These are phyloP conservation scores for Cylindrotheca fusiformis DNA, from an alignment of 108 stramenopile species.

Conservation along the genomic window DNA sequence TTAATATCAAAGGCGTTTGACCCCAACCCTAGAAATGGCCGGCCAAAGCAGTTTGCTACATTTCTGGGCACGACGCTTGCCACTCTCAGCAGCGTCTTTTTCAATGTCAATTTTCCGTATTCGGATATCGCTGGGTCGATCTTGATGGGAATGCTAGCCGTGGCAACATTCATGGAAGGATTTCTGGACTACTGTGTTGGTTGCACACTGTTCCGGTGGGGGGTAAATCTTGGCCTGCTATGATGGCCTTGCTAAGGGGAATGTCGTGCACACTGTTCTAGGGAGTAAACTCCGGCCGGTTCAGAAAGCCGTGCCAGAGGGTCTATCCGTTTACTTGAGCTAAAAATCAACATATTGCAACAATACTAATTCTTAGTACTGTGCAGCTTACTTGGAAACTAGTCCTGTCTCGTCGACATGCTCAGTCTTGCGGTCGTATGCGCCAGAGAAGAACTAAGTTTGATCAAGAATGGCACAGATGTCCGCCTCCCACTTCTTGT, in stretches of 20 bases:
- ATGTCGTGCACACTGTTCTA: no score
- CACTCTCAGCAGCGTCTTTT: constrained; percentile 20
- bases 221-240: constrained; percentile 19
- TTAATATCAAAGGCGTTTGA: constrained; percentile 3
- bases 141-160: constrained; percentile 27
- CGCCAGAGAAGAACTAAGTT: no score
- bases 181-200: constrained; percentile 34
- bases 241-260: background rate
- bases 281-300: no score
- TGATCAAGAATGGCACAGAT: no score
- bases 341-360: no score
- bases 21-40: constrained; percentile 25
- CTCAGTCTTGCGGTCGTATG: no score
- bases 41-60: constrained; percentile 38
- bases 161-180: constrained; percentile 27
- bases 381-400: no score
- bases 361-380: no score
- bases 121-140: constrained; percentile 17
- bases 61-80: constrained; percentile 27
- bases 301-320: no score
- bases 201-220: constrained; percentile 25
- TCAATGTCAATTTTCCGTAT: constrained; percentile 21
- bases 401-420: no score
- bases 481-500: no score
- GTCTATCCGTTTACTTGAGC: no score